Evolutionary conservation across 2,329 filamentous ascomycete genomes (phyloP).

Genomic region (Verticillium nonalfalfae): DNA sequence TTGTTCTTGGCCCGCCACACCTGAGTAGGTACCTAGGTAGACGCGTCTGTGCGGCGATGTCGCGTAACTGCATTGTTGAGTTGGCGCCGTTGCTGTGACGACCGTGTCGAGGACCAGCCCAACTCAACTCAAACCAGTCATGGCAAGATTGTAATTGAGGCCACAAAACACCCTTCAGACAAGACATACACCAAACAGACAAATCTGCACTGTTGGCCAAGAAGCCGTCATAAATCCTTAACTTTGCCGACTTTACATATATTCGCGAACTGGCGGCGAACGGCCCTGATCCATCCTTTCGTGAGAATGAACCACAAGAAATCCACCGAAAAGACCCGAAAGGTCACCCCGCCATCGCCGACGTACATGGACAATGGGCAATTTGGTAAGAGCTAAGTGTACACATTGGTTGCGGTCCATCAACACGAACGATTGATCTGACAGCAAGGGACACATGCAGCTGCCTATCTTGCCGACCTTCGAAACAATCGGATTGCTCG

Average conservation of each 20-base stretch:
- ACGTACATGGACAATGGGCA: slow-evolving; percentile 62
- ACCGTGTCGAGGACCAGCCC: not conserved
- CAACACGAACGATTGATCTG: slow-evolving; percentile 1
- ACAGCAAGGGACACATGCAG: slow-evolving; percentile 6
- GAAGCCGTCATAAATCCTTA: not conserved
- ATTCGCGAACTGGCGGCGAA: not conserved
- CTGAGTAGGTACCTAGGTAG: not conserved
- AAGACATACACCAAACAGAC: not conserved
- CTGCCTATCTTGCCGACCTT: slow-evolving; percentile 43
- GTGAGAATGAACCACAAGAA: slow-evolving; percentile 12
- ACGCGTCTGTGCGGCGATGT: not conserved
- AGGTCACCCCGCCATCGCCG: slow-evolving; percentile 55
- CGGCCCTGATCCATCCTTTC: not conserved
- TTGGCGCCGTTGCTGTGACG: not conserved
- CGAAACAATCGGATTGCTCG: slow-evolving; percentile 61
- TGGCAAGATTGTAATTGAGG: not conserved
- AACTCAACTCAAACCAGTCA: not conserved
- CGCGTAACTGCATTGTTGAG: not conserved
- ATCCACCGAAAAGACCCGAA: slow-evolving; percentile 35
- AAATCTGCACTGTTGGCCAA: too few species aligned
- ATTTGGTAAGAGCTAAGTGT: slow-evolving; percentile 45
- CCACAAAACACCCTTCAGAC: not conserved
- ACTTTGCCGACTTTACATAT: not conserved
- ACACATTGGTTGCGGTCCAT: not conserved
- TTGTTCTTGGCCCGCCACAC: too few species aligned